phyloP scores from a whole-genome alignment of 441 rosid genomes.

The Aleurites moluccanus region DNA sequence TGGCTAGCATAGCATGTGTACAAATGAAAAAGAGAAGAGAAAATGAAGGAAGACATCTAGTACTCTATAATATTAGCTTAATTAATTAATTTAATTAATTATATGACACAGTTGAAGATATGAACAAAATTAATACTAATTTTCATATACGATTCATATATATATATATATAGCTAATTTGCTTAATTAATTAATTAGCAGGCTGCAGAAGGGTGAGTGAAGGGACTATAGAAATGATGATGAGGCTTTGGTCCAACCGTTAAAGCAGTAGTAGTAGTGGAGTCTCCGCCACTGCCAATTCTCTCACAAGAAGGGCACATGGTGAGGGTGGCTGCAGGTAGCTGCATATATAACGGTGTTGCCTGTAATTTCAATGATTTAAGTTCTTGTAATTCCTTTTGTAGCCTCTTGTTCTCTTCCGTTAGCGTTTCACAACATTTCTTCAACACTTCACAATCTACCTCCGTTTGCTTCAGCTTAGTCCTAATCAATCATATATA shows the following conservation, averaged over 20 bases:
- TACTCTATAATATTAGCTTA: slow-evolving; percentile 9
- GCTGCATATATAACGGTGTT: slow-evolving; percentile 38
- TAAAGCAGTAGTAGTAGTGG: slow-evolving; percentile 20
- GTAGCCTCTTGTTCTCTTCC: slow-evolving; percentile 76
- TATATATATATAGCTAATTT: background rate
- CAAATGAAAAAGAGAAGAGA: background rate
- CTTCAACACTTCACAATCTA: slow-evolving; percentile 74
- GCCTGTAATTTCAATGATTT: slow-evolving; percentile 46
- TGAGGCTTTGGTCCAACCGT: slow-evolving; percentile 33
- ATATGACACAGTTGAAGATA: slow-evolving; percentile 2
- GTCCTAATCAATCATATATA: slow-evolving; percentile 51
- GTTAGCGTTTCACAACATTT: slow-evolving; percentile 71
- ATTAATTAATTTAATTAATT: background rate
- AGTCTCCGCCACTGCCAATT: slow-evolving; percentile 21
- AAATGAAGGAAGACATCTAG: background rate
- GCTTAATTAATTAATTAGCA: slow-evolving; percentile 26
- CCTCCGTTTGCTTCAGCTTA: slow-evolving; percentile 92
- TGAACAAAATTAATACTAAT: slow-evolving; percentile 15
- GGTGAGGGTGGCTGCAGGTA: slow-evolving; percentile 54
- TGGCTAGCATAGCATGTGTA: slow-evolving; percentile 3
- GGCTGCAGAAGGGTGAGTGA: slow-evolving; percentile 41
- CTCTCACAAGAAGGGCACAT: slow-evolving; percentile 70
- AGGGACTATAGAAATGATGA: slow-evolving; percentile 27
- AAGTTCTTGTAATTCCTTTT: slow-evolving; percentile 75
- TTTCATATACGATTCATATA: slow-evolving; percentile 17